Base-by-base conservation (phyloP, 176 grass and related monocot genomes). In the Paspalum vaginatum region DNA sequence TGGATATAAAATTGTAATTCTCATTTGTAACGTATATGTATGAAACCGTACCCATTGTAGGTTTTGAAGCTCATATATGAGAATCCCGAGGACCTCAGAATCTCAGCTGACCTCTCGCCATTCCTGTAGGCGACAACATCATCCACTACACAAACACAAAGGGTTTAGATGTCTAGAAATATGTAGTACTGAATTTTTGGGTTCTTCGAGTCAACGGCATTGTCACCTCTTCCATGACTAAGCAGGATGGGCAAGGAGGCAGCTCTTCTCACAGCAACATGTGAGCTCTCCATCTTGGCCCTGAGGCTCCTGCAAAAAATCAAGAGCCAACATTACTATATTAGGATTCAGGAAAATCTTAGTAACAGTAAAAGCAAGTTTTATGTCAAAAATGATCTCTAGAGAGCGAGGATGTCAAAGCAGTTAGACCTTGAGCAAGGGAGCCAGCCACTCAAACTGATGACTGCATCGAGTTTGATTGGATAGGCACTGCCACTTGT, bases 361-460 rank as follows among this genome's bases (percentile, higher is more conserved):
- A 18, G 46, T 56, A 50, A 39, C 11, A 56, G 1, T 72, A 38
- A n/a, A n/a, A n/a, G 25, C 42, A 69, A 43, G 72, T 68, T 53
- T 44, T 38, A 61, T 38, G 27, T 12, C 24, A 25, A 17, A 62
- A 2, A 81, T 16, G n/a, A 50, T 63, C 42, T 65, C 12, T 48
- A 22, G 10, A 49, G 20, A 32, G 3, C 32, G 32, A 10, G 40
- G 37, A 65, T 50, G 38, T 7, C 67, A 64, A 55, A 63, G n/a
- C n/a, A n/a, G 21, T 59, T 64, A 62, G 54, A 94, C 95, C 95
- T 94, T 71, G 89, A 94, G 83, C 95, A 98, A 74, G 95, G 95
- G 57, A 98, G 95, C 95, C 95, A 98, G 49, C 95, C 92, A 78
- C 95, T 98, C 80, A 98, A 73, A 75, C 91, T 80, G 74, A 98